phyloP scores from a whole-genome alignment of 345 rosid genomes.

The Anastatica hierochuntica region DNA sequence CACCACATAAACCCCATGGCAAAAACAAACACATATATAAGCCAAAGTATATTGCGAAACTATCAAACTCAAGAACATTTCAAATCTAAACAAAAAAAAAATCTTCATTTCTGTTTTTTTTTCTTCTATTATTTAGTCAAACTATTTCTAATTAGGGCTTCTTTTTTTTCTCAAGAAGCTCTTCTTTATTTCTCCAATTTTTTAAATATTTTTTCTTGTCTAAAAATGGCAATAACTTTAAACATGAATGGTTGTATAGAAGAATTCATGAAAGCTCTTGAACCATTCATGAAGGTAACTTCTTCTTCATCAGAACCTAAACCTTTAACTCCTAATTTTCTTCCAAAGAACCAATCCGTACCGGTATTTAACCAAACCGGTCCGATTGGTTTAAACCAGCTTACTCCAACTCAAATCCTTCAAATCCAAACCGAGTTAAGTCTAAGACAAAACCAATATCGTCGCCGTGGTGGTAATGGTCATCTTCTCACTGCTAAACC shows the following conservation, averaged over 20 bases:
- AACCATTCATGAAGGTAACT: conserved; percentile 51
- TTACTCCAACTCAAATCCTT: conserved; percentile 57
- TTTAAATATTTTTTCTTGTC: neutral
- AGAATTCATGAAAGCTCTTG: conserved; percentile 56
- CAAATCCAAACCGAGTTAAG: conserved; percentile 54
- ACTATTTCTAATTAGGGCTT: too few relatives aligned
- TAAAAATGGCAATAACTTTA: conserved; percentile 31
- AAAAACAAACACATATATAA: conserved; percentile 19
- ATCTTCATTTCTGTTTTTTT: neutral
- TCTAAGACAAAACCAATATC: conserved; percentile 15
- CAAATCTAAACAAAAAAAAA: conserved; percentile 10
- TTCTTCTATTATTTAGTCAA: neutral
- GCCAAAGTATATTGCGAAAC: conserved; percentile 1
- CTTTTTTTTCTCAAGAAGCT: neutral
- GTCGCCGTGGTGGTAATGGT: conserved; percentile 12
- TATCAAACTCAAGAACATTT: conserved; percentile 14
- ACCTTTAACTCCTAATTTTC: too few relatives aligned
- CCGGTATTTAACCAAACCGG: conserved; percentile 30
- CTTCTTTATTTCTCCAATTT: neutral
- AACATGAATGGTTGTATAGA: conserved; percentile 36
- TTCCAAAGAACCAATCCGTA: neutral
- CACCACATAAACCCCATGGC: neutral
- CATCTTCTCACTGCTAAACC: conserved; percentile 37
- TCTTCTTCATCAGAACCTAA: conserved; percentile 15
- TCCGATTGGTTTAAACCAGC: conserved; percentile 54